Percentiles rank a stretch among this genome's conserved stretches.
phyloP scores from a whole-genome alignment of 805 yeast genomes.

The Wickerhamiella shivajii region DNA sequence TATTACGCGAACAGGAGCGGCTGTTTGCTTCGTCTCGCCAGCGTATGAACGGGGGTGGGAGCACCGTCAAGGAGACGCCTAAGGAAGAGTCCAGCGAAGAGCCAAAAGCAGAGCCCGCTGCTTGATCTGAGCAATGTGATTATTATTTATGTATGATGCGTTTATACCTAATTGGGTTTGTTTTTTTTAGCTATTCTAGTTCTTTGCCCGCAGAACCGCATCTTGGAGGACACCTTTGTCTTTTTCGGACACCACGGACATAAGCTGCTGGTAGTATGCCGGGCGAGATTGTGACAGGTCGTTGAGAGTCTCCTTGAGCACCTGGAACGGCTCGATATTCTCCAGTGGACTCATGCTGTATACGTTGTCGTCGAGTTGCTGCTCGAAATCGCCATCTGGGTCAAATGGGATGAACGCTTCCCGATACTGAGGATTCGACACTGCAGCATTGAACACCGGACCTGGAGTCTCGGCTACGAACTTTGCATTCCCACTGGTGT shows the following conservation, averaged over 20 bases:
- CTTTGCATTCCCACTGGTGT: slow-evolving; percentile 6
- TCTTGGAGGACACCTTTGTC: slow-evolving; percentile 26
- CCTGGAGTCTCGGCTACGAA: neutral
- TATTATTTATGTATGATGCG: slow-evolving; percentile 1
- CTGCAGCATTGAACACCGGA: slow-evolving; percentile 1
- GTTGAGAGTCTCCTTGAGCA: slow-evolving; percentile 42
- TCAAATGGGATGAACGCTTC: slow-evolving; percentile 19
- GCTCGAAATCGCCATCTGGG: slow-evolving; percentile 38
- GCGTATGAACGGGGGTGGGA: slow-evolving; percentile 14
- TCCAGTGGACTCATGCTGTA: slow-evolving; percentile 59
- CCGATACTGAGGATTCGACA: slow-evolving; percentile 18
- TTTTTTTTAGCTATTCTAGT: neutral
- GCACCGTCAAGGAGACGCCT: neutral
- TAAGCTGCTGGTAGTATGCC: slow-evolving; percentile 34
- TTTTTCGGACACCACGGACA: slow-evolving; percentile 28
- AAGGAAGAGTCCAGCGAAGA: neutral
- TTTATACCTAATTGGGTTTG: neutral
- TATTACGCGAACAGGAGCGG: slow-evolving; percentile 83
- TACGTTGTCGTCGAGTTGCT: slow-evolving; percentile 72
- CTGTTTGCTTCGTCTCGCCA: slow-evolving; percentile 38
- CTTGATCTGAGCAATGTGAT: neutral
- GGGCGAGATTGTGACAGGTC: slow-evolving; percentile 36
- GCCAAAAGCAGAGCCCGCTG: neutral
- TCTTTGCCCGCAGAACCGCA: slow-evolving; percentile 20
- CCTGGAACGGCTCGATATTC: slow-evolving; percentile 51